These are phyloP conservation scores for Mycena amicta DNA, from an alignment of 768 basidiomycete species.

Conservation along the genomic window DNA sequence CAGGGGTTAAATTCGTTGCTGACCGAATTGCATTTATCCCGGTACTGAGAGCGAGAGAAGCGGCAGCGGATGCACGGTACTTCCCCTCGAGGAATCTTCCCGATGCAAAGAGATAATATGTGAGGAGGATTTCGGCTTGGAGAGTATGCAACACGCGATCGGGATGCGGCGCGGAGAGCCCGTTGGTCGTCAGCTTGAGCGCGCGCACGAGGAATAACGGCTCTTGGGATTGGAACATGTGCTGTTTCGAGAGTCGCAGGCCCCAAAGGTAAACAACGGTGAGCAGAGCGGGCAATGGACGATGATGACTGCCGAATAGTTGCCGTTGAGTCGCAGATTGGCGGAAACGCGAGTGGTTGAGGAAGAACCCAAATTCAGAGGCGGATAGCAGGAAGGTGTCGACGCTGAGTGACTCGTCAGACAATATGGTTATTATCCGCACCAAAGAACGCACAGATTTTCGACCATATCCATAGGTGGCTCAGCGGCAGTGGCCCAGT, in stretches of 20 bases:
- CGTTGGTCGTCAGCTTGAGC: neutral
- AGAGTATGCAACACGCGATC: constrained; percentile 34
- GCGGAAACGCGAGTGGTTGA: constrained; percentile 42
- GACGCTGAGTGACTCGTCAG: constrained; percentile 1
- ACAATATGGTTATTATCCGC: neutral
- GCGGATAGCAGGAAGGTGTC: constrained; percentile 37
- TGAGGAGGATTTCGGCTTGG: constrained; percentile 45
- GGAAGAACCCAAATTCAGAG: constrained; percentile 47
- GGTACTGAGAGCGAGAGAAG: constrained; percentile 30
- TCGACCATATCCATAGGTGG: constrained; percentile 5
- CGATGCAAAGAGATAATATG: constrained; percentile 43
- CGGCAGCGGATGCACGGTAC: constrained; percentile 42
- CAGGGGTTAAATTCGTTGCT: neutral
- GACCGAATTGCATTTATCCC: constrained; percentile 26
- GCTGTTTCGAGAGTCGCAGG: constrained; percentile 1
- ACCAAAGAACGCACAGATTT: neutral
- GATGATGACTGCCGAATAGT: constrained; percentile 12
- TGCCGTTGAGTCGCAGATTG: constrained; percentile 24
- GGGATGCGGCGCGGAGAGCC: constrained; percentile 26
- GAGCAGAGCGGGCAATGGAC: constrained; percentile 26
- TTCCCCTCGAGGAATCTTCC: constrained; percentile 38
- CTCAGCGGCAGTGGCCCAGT: neutral
- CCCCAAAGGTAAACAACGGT: constrained; percentile 31
- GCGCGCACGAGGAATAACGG: neutral
- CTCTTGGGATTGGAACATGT: neutral